phyloP scores from a whole-genome alignment of 2,329 filamentous ascomycete species.

The Colletotrichum somersetense region DNA sequence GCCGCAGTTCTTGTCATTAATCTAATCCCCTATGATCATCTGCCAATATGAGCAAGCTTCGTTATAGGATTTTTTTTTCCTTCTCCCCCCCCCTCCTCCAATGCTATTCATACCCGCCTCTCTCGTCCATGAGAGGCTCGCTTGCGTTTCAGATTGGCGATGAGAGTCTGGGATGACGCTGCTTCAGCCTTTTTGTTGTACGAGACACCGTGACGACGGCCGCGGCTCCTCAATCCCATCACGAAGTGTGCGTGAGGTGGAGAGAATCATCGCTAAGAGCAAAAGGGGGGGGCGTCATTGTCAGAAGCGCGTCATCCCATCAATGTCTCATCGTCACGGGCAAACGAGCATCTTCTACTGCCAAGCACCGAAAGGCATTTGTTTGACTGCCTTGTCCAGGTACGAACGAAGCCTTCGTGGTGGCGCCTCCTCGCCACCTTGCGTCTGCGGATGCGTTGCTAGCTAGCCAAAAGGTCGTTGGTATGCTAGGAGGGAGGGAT shows the following conservation, averaged over 20 bases:
- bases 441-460: slow-evolving; percentile 12
- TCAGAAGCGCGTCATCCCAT: slow-evolving; percentile 19
- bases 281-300: background rate
- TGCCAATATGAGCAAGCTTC: slow-evolving; percentile 31
- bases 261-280: slow-evolving; percentile 3
- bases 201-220: slow-evolving; percentile 15
- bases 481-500: slow-evolving; percentile 20
- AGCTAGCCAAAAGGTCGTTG: slow-evolving; percentile 5
- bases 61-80: background rate
- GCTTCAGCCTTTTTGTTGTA: slow-evolving; percentile 22
- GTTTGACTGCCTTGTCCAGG: background rate
- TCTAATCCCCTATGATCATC: slow-evolving; percentile 32
- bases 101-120: background rate
- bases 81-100: slow-evolving; percentile 35
- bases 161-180: slow-evolving; percentile 31
- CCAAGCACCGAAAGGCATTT: background rate
- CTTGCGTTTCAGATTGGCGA: slow-evolving; percentile 39
- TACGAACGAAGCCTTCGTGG: background rate
- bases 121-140: slow-evolving; percentile 27
- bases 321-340: slow-evolving; percentile 10
- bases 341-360: background rate
- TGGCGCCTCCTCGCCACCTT: background rate
- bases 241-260: slow-evolving; percentile 16
- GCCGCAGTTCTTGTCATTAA: slow-evolving; percentile 34
- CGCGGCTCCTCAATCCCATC: slow-evolving; percentile 26